phyloP scores from a whole-genome alignment of 1,284 basidiomycete genomes.

The Ceraceosorus guamensis region DNA sequence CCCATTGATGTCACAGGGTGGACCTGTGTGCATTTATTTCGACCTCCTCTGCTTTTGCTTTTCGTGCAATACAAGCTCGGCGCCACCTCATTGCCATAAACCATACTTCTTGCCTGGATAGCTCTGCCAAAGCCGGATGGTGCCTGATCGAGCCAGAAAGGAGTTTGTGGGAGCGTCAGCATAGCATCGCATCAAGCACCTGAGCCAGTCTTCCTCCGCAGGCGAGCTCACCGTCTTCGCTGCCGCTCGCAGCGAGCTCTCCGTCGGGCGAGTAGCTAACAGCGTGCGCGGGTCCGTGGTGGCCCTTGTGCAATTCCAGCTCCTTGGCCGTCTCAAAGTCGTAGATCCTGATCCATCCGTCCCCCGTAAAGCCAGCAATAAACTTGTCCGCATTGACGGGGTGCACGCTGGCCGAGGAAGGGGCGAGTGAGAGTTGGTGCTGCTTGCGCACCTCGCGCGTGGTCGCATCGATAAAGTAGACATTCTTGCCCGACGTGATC shows the following conservation, averaged over 20 bases:
- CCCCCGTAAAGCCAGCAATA: constrained; percentile 78
- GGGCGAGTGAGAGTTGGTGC: constrained; percentile 51
- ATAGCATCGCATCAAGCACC: neutral
- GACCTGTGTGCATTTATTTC: neutral
- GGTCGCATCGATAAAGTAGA: constrained; percentile 62
- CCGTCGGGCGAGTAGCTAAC: constrained; percentile 93
- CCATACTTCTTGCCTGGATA: constrained; percentile 86
- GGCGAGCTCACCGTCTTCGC: constrained; percentile 56
- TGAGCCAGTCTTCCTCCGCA: neutral
- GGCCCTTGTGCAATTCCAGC: constrained; percentile 85
- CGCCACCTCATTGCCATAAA: constrained; percentile 58
- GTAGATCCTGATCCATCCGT: constrained; percentile 95
- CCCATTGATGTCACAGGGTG: neutral
- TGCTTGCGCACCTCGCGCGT: constrained; percentile 23
- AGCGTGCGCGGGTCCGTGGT: constrained; percentile 92
- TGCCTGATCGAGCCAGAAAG: constrained; percentile 54
- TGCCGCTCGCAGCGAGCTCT: constrained; percentile 94
- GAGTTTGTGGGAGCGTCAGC: neutral
- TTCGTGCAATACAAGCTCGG: neutral
- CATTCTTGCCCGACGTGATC: constrained; percentile 82
- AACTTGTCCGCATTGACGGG: constrained; percentile 81
- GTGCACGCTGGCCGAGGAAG: constrained; percentile 85
- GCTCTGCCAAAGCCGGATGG: constrained; percentile 93
- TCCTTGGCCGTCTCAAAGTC: constrained; percentile 77
- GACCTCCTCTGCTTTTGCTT: neutral